phyloP scores from a whole-genome alignment of 2,329 filamentous ascomycete species.

The Claviceps sp. region DNA sequence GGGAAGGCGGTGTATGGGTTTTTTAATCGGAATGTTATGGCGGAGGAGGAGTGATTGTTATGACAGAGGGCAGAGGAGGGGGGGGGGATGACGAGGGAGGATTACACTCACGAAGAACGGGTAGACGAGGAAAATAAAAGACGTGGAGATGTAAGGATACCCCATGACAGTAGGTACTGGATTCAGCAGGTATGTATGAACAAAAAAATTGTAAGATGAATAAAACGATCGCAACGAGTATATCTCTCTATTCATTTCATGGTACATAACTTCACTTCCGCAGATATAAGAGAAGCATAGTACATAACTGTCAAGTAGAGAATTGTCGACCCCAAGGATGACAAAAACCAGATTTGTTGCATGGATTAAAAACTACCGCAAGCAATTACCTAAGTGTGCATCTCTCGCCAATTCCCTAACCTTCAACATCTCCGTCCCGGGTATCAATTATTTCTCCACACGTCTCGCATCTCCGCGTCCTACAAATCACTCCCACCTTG shows the following conservation, averaged over 20 bases:
- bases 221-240: background rate
- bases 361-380: too few species aligned
- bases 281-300: too few species aligned
- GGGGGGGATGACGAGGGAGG: background rate
- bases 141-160: too few species aligned
- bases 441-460: constrained; percentile 1
- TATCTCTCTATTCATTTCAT: background rate
- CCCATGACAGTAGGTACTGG: too few species aligned
- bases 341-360: too few species aligned
- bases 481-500: too few species aligned
- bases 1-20: constrained; percentile 64
- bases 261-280: too few species aligned
- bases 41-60: constrained; percentile 22
- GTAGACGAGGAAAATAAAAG: background rate
- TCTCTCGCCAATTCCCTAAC: background rate
- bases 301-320: too few species aligned
- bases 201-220: background rate
- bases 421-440: background rate
- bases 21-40: constrained; percentile 54
- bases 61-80: background rate
- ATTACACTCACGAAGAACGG: background rate
- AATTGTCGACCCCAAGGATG: too few species aligned
- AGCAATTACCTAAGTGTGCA: too few species aligned
- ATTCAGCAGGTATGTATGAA: too few species aligned
- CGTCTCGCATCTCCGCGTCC: background rate